Evolutionary conservation across 306 rosid genomes (phyloP).

Genomic region (Fagus sylvatica): DNA sequence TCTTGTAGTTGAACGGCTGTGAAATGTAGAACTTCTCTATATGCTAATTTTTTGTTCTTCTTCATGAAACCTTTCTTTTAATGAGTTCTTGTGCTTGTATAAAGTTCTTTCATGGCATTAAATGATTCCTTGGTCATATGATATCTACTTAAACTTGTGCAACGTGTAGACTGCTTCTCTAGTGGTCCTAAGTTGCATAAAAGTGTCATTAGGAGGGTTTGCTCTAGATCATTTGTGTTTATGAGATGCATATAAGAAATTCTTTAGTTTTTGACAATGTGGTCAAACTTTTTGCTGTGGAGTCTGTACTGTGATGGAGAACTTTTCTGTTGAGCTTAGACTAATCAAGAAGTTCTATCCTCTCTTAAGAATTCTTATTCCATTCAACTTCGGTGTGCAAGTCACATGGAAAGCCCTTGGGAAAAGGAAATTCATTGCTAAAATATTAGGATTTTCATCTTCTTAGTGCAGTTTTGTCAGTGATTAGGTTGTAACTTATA

Average conservation of each 20-base stretch:
- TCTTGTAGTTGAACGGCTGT: background rate
- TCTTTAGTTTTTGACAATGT: slow-evolving; percentile 1
- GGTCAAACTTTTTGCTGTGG: slow-evolving; percentile 1
- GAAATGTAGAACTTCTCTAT: background rate
- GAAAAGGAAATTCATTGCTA: background rate
- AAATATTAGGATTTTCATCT: background rate
- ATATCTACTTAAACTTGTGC: background rate
- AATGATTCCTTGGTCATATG: background rate
- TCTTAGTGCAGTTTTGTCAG: background rate
- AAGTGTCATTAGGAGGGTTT: no score
- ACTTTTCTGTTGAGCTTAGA: background rate
- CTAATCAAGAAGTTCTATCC: background rate
- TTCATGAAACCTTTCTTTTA: background rate
- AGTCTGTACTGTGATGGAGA: background rate
- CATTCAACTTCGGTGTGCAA: background rate
- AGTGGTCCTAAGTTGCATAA: no score
- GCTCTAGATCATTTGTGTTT: background rate
- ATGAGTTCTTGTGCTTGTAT: slow-evolving; percentile 1
- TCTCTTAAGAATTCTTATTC: background rate
- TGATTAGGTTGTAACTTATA: background rate
- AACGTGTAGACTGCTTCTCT: background rate
- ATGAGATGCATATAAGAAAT: slow-evolving; percentile 11
- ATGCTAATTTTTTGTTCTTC: background rate
- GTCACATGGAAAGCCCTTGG: background rate
- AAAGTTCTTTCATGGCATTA: slow-evolving; percentile 7